Base-by-base conservation (phyloP, 345 rosid genomes). In the Tarenaya hassleriana region DNA sequence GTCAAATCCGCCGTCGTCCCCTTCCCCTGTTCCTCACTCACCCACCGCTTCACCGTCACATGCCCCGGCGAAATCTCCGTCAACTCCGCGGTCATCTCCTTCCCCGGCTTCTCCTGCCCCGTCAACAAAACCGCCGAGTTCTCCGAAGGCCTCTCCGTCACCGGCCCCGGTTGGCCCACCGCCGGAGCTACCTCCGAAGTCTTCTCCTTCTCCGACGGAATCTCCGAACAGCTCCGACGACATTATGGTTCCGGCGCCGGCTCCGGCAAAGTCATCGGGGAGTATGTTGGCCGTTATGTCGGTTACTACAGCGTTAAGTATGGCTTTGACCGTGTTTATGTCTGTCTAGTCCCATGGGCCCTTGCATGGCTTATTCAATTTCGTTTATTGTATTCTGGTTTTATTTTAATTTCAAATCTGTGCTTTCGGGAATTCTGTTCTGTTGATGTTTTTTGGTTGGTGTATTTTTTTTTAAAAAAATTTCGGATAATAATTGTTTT, bases 221-320 rank as follows among this genome's bases (percentile, higher is more conserved):
- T 7, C 71, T 33, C 38, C 69, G 7, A 38, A 68, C 0, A 1
- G 41, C 29, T 4, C 59, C 0, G 38, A 20, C 15, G 34, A 12
- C 10, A 14, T 34, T 38, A 43, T 11, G 0, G 47, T 76, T 0
- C 73, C 70, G 0, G 48, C 74, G 4, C 56, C 77, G 1, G 16
- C 63, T 11, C 31, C 51, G 0, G 19, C 42, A 9, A 54, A 13
- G 10, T 58, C 71, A 55, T 49, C 55, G 7, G 56, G 47, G 27
- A 40, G 12, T 33, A 43, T 52, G 8, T 17, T 51, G 24, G 37
- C 51, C 7, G 34, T 18, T 44, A 14, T 51, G 15, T 43, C 60
- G 3, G 66, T 67, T 43, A 46, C 67, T 20, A 19, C 66, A 20
- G 2, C 53, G 4, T 4, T 58, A 34, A 20, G 13, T 32, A 14